A percentile compares a stretch with the other conserved stretches of the same genome.
Evolutionary conservation across 2,329 filamentous ascomycete genomes (phyloP).

Genomic region (Kalmusia sp.): DNA sequence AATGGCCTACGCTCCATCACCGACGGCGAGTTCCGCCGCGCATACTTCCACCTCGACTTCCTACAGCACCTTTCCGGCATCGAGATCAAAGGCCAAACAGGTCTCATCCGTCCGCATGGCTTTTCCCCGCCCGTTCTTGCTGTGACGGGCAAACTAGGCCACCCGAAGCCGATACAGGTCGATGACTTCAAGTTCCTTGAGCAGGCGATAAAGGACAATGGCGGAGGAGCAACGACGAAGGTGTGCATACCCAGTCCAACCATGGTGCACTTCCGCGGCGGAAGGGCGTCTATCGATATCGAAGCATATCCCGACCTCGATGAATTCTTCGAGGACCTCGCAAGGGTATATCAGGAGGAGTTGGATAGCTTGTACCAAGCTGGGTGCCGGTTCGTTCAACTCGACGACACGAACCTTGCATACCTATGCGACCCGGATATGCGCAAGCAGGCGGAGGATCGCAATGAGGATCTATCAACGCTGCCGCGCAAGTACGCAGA

Average conservation of each 20-base stretch:
- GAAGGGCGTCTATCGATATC: slow-evolving; percentile 60
- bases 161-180: slow-evolving; percentile 62
- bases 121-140: slow-evolving; percentile 62
- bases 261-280: slow-evolving; percentile 67
- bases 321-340: slow-evolving; percentile 63
- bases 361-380: slow-evolving; percentile 61
- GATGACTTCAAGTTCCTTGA: slow-evolving; percentile 64
- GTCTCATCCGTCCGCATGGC: slow-evolving; percentile 51
- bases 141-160: slow-evolving; percentile 61
- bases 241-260: slow-evolving; percentile 66
- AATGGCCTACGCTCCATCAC: slow-evolving; percentile 60
- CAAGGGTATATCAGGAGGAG: slow-evolving; percentile 63
- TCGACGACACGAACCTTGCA: slow-evolving; percentile 67
- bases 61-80: slow-evolving; percentile 62
- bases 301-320: slow-evolving; percentile 63
- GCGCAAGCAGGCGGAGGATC: slow-evolving; percentile 60
- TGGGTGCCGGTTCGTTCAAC: slow-evolving; percentile 64
- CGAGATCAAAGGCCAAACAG: slow-evolving; percentile 59
- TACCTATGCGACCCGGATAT: slow-evolving; percentile 65
- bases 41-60: slow-evolving; percentile 67
- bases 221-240: slow-evolving; percentile 55
- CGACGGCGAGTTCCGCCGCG: slow-evolving; percentile 64
- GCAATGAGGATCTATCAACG: slow-evolving; percentile 58
- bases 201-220: slow-evolving; percentile 51
- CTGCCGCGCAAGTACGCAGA: slow-evolving; percentile 61